Evolutionary conservation across 345 rosid genomes (phyloP).

Genomic region (Adansonia digitata): DNA sequence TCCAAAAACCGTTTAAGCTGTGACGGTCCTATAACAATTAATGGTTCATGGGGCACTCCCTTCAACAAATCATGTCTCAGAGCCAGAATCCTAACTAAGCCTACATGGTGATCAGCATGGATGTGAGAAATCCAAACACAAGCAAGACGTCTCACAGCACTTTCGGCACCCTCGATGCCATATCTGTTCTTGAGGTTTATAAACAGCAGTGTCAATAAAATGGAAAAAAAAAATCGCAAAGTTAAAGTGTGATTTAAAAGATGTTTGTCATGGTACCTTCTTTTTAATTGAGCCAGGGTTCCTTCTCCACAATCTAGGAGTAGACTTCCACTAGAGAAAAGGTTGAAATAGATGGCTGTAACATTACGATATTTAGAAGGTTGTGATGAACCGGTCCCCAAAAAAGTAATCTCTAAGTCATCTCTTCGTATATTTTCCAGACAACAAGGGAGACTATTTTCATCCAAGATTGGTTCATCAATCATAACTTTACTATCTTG

Average conservation of each 20-base stretch:
- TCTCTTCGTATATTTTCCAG: conserved; percentile 69
- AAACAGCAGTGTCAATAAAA: not conserved
- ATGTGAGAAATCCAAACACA: conserved; percentile 96
- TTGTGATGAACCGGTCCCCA: conserved; percentile 95
- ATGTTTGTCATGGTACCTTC: conserved; percentile 43
- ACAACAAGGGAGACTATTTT: conserved; percentile 58
- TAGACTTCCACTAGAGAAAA: conserved; percentile 72
- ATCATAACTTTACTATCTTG: conserved; percentile 32
- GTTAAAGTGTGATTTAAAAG: not conserved
- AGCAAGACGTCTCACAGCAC: conserved; percentile 50
- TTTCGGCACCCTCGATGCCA: conserved; percentile 71
- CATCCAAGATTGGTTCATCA: conserved; percentile 68
- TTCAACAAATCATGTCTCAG: conserved; percentile 66
- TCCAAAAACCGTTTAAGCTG: conserved; percentile 70
- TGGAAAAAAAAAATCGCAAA: not conserved
- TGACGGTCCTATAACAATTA: conserved; percentile 71
- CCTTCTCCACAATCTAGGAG: conserved; percentile 96
- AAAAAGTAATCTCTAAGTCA: conserved; percentile 80
- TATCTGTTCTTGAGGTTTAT: conserved; percentile 34
- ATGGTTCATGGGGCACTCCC: conserved; percentile 64
- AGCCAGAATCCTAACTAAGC: conserved; percentile 78
- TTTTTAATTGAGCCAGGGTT: conserved; percentile 86
- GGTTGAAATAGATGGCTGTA: conserved; percentile 64
- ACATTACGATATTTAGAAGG: conserved; percentile 95
- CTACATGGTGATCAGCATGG: conserved; percentile 93